Evolutionary conservation across 1,139 yeast species (phyloP), one percentile per base, ranked within the genome.

Genomic region (Candida neerlandica): DNA sequence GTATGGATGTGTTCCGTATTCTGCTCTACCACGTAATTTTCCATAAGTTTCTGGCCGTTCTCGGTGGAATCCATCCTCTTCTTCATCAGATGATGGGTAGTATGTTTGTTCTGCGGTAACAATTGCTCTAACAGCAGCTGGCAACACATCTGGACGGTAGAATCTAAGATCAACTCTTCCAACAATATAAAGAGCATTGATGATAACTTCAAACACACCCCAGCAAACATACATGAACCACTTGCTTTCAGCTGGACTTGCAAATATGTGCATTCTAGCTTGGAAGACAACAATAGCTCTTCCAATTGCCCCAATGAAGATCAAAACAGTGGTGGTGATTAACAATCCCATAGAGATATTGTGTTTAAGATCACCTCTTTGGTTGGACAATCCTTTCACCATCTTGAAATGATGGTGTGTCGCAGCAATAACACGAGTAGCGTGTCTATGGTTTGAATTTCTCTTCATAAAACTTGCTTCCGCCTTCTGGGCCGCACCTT

Each of bases 81-180:
- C 61, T 44, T 60, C 64, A 34, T 57, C 59, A 21, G 58, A 63
- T 14, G 69, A 59, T 33, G 59, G 60, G 33, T 57, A 53, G 35
- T 53, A 61, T 3, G 71, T 63, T 55, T 72, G 77, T 53, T 73
- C 75, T 1, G 78, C 78, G 2, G 78, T 73, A 43, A 73, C 63
- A 54, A 74, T 73, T 12, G 67, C 60, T 55, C 77, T 62, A 40
- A 74, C 75, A 49, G 60, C 62, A 15, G 57, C 58, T 1, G 79
- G 79, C 53, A 75, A 69, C 12, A 63, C 58, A 60, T 75, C 79
- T 41, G 80, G 80, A 55, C 77, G 69, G 63, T 75, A 75, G 62
- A 75, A 75, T 51, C 80, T 61, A 55, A 75, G 68, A 57, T 75
- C 80, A 33, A 72, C 77, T 61, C 80, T 69, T 11, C 79, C 78